Percentiles rank a stretch among this genome's conserved stretches.
phyloP scores from a whole-genome alignment of 2,329 filamentous ascomycete species.

The Shiraia sp. region DNA sequence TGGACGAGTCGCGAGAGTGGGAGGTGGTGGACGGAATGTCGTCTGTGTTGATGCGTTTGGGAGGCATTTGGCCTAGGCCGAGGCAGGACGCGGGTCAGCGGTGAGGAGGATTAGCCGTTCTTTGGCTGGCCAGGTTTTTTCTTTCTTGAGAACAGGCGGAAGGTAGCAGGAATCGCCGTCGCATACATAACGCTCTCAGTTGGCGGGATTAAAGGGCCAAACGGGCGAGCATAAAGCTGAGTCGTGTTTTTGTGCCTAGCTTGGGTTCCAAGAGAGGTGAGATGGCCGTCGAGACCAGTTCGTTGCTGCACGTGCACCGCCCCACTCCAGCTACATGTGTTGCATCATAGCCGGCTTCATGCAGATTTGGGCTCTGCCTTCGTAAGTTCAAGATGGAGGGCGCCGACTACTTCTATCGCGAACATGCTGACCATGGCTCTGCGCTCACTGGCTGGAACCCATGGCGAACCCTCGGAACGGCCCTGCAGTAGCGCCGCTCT shows the following conservation, averaged over 20 bases:
- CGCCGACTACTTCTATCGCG: too few relatives aligned
- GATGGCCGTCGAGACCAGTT: constrained; percentile 14
- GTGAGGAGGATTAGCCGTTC: constrained; percentile 13
- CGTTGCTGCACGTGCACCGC: constrained; percentile 28
- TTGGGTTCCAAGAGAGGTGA: not conserved
- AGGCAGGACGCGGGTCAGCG: constrained; percentile 1
- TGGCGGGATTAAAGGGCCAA: not conserved
- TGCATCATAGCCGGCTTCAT: too few relatives aligned
- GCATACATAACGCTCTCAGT: constrained; percentile 22
- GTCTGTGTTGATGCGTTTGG: constrained; percentile 22
- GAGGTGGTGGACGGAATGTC: constrained; percentile 25
- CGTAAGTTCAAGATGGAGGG: too few relatives aligned
- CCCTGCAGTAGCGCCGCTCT: constrained; percentile 30
- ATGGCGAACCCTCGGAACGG: not conserved
- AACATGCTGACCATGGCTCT: not conserved
- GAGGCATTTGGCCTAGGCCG: constrained; percentile 21
- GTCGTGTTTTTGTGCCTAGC: constrained; percentile 16
- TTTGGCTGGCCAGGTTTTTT: constrained; percentile 12
- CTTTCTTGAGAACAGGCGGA: constrained; percentile 11
- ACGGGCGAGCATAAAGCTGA: constrained; percentile 2
- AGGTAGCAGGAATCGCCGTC: constrained; percentile 5
- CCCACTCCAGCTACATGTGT: too few relatives aligned
- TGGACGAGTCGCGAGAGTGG: constrained; percentile 40
- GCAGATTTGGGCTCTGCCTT: too few relatives aligned
- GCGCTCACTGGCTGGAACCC: constrained; percentile 8